A percentile compares a stretch with the other conserved stretches of the same genome.
Evolutionary conservation across 169 alveolate genomes (phyloP).

Genomic region (Plasmodium vivax): DNA sequence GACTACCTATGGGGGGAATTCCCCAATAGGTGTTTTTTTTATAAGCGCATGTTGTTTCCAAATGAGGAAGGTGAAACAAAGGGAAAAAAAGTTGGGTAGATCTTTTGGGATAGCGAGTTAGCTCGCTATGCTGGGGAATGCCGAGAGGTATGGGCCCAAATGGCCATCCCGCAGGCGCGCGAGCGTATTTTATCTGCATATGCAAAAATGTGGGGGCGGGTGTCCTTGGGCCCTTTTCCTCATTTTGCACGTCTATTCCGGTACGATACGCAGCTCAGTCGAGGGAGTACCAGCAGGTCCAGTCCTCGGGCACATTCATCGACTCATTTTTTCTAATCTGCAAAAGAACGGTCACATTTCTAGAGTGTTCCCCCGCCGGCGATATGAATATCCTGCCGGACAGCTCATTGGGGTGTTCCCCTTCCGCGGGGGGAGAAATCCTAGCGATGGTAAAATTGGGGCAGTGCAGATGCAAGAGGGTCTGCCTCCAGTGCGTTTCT

Average conservation of each 20-base stretch:
- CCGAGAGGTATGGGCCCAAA: neutral
- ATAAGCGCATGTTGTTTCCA: neutral
- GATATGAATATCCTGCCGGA: constrained; percentile 52
- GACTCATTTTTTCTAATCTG: constrained; percentile 53
- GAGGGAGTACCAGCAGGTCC: constrained; percentile 29
- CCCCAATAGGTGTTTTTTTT: neutral
- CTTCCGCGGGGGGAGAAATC: neutral
- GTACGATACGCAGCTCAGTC: neutral
- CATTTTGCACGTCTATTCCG: neutral
- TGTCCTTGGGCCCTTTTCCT: neutral
- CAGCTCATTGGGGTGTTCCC: constrained; percentile 17
- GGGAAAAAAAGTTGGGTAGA: neutral
- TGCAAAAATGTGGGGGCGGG: neutral
- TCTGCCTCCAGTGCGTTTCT: constrained; percentile 87
- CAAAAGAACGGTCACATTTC: constrained; percentile 49
- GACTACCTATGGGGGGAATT: neutral
- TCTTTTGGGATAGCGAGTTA: neutral
- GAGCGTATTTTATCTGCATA: neutral
- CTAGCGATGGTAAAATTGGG: constrained; percentile 31
- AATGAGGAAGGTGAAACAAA: neutral
- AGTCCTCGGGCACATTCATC: constrained; percentile 45
- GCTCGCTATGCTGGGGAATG: neutral
- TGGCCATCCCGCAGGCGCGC: neutral
- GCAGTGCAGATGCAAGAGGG: constrained; percentile 77
- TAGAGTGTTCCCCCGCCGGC: constrained; percentile 2